A percentile compares a stretch with the other conserved stretches of the same genome.
phyloP scores from a whole-genome alignment of 2,329 filamentous ascomycete species.

The Fusarium irregulare region DNA sequence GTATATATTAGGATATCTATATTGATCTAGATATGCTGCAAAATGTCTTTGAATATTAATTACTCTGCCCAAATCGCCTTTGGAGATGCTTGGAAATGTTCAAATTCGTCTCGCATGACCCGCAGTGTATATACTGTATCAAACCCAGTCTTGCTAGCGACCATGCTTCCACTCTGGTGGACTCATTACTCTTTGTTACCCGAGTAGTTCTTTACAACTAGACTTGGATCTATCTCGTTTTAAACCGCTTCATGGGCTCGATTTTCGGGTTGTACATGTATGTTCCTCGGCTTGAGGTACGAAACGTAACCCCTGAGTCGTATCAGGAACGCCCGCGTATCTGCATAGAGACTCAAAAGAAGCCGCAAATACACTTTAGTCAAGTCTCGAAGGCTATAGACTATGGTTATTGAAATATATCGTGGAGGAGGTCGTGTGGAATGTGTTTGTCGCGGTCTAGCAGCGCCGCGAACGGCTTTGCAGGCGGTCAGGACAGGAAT shows the following conservation, averaged over 20 bases:
- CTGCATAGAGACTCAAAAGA: not conserved
- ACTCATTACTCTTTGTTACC: not conserved
- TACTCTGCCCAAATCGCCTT: too few species aligned
- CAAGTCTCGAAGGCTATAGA: not conserved
- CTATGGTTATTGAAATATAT: not conserved
- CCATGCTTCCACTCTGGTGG: not conserved
- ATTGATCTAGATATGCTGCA: rapidly evolving
- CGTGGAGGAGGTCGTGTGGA: not conserved
- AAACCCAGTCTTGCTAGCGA: not conserved
- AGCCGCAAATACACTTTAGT: not conserved
- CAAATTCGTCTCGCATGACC: not conserved
- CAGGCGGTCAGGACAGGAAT: not conserved
- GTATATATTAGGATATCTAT: not conserved
- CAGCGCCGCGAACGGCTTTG: not conserved
- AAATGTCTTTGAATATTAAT: too few species aligned
- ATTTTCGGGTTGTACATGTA: not conserved
- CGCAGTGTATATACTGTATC: too few species aligned
- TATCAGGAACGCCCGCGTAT: not conserved
- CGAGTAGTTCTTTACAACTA: not conserved
- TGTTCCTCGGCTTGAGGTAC: not conserved
- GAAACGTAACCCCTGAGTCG: not conserved
- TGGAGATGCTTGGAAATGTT: not conserved
- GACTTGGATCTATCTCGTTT: not conserved
- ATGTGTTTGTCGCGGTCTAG: not conserved
- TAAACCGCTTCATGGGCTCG: not conserved